Evolutionary conservation across 495 filamentous ascomycete genomes (phyloP), one percentile per base, ranked within the genome.

Genomic region (Podospora tetraspora): DNA sequence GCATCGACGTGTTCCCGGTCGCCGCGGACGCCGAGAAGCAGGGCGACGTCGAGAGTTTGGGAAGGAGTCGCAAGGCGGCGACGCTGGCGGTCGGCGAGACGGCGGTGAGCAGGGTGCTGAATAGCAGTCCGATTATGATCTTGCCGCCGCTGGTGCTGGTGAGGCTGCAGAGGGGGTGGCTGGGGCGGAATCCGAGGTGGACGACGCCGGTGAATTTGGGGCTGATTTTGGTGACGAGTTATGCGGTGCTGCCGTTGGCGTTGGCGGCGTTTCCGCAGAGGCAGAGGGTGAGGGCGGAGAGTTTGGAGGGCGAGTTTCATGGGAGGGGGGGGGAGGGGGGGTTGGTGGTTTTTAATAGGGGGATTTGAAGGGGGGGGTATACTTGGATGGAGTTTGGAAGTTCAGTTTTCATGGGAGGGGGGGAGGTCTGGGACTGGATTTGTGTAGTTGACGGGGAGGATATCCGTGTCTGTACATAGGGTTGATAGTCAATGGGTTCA

Each of bases 51-150:
- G 75, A 84, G 62, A 89, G 86, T 68, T 78, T 97, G 57, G 95
- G 95, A 59, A 95, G 94, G 85, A 92, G 88, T 74, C 89, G 89
- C 78, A 90, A 88, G 72, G 96, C 95, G 3, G 95, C 96, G 3
- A 90, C 86, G 13, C 77, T 97, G 16, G 95, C 95, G 0, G 96
- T 99, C 8, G 87, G 87, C 25, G 94, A 99, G 82, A 98, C 95
- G 52, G 96, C 95, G 1, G 79, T 95, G 24, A 91, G 88, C 69
- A 87, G 95, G 34, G 92, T 98, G 34, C 79, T 98, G 70, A 99
- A 97, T 78, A 90, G 93, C 64, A 96, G 91, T 2, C 95, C 95
- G 0, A 94, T 99, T 79, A 99, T 99, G 95, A 93, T 96, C 4
- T 80, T 99, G 24, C 95, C 95, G 24, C 91, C 94, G 27, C 80